Conservation (phyloP, 2,329 filamentous ascomycete genomes). For the Seiridium unicorne region DNA sequence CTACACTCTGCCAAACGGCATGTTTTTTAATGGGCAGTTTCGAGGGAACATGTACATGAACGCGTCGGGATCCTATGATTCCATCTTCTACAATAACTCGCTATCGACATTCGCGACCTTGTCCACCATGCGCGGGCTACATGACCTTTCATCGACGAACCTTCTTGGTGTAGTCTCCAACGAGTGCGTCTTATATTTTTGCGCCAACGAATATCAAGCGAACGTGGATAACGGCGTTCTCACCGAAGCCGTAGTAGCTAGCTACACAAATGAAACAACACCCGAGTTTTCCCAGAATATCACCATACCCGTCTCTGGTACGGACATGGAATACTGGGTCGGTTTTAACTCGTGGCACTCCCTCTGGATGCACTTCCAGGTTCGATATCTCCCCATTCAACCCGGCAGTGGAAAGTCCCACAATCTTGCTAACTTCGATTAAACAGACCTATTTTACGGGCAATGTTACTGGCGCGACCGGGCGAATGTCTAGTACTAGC, state of each 20-base stretch:
- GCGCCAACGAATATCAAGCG: conserved; percentile 11
- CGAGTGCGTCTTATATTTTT: conserved; percentile 13
- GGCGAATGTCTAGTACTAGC: not conserved
- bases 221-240: conserved; percentile 10
- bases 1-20: conserved; percentile 9
- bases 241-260: conserved; percentile 7
- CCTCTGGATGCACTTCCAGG: not conserved
- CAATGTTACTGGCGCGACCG: conserved; percentile 7
- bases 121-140: conserved; percentile 10
- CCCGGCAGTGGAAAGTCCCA: too few relatives aligned
- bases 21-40: not conserved
- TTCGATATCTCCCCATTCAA: not conserved
- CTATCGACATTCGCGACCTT: conserved; percentile 9
- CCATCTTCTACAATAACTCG: conserved; percentile 11
- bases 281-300: not conserved
- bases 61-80: not conserved
- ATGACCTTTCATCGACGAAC: conserved; percentile 2
- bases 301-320: conserved; percentile 9
- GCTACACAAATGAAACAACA: not conserved
- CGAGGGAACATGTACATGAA: conserved; percentile 10
- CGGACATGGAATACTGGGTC: conserved; percentile 1
- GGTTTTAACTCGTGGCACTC: not conserved
- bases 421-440: not conserved
- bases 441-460: conserved; percentile 8
- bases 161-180: conserved; percentile 11